Evolutionary conservation across 768 basidiomycete species (phyloP).

Genomic region (Gymnopilus dilepis): DNA sequence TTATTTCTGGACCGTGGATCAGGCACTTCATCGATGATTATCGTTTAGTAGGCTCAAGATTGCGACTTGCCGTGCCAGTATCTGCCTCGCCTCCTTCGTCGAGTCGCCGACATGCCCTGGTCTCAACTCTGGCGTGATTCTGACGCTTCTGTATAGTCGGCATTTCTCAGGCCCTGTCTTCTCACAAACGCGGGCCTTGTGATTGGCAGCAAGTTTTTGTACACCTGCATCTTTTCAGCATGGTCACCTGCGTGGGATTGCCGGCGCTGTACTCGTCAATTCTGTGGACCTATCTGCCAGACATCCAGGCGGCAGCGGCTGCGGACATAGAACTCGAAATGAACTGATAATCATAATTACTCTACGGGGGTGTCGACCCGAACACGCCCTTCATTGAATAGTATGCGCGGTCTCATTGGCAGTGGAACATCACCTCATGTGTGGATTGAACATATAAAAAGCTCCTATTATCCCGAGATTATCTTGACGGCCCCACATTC

Average conservation of each 20-base stretch:
- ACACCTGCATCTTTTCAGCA: neutral
- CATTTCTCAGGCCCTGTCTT: neutral
- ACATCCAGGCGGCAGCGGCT: slow-evolving; percentile 1
- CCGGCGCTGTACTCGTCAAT: slow-evolving; percentile 1
- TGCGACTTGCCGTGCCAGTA: neutral
- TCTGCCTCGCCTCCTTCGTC: neutral
- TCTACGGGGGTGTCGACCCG: neutral
- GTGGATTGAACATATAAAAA: slow-evolving; percentile 13
- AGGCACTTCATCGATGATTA: neutral
- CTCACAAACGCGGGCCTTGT: neutral
- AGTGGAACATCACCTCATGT: neutral
- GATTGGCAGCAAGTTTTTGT: neutral
- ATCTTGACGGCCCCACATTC: neutral
- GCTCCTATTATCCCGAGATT: neutral
- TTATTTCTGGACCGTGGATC: slow-evolving; percentile 5
- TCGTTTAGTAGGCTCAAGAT: neutral
- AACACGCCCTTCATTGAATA: neutral
- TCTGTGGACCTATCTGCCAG: slow-evolving; percentile 14
- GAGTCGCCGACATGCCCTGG: slow-evolving; percentile 1
- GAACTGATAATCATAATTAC: slow-evolving; percentile 16
- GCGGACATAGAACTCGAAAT: slow-evolving; percentile 10
- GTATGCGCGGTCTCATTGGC: neutral
- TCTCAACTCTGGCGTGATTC: neutral
- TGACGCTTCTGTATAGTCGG: neutral
- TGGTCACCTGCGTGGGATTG: neutral